Evolutionary conservation across 768 basidiomycete species (phyloP), one percentile per base, ranked within the genome.

Genomic region (Austroboletus festivus): DNA sequence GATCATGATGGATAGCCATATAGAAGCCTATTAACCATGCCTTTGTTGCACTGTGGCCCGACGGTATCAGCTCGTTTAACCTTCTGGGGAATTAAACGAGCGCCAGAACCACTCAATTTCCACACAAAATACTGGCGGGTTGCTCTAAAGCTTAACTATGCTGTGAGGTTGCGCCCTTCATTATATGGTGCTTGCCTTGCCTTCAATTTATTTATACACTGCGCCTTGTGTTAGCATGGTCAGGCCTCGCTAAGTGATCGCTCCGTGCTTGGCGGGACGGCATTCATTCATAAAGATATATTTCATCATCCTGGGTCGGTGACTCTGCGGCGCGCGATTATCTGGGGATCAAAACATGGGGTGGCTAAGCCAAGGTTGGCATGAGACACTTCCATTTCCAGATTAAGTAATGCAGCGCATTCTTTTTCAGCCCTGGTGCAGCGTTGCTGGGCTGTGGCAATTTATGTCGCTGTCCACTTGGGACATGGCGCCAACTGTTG

Each of bases 181-280:
- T n/a, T n/a, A n/a, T 38, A 49, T 55, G 19, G 22, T 23, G 35
- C 19, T 50, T 42, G 22, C 38, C 45, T 31, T 33, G 37, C 33
- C 26, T 15, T 39, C 23, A 11, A 13, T 10, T 24, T n/a, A 43
- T 44, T 40, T 42, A 48, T 40, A 30, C 24, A 38, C 35, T 35
- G 28, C 19, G 45, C 48, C 44, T 44, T 53, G 44, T 18, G 30
- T 46, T 44, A 41, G 28, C 31, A 30, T 19, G 37, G 38, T 31
- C 35, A 38, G 38, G 41, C 16, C 21, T 33, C 21, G 37, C 23
- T 38, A 19, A 47, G 49, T 18, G 24, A 38, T 51, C 24, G 15
- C 23, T 64, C 62, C 63, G 62, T 55, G 22, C 34, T 42, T 46
- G 47, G 24, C 63, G 62, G 62, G 37, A 44, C 53, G 54, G 56